Evolutionary conservation across 2,329 filamentous ascomycete genomes (phyloP).

Genomic region (Biscogniauxia marginata): DNA sequence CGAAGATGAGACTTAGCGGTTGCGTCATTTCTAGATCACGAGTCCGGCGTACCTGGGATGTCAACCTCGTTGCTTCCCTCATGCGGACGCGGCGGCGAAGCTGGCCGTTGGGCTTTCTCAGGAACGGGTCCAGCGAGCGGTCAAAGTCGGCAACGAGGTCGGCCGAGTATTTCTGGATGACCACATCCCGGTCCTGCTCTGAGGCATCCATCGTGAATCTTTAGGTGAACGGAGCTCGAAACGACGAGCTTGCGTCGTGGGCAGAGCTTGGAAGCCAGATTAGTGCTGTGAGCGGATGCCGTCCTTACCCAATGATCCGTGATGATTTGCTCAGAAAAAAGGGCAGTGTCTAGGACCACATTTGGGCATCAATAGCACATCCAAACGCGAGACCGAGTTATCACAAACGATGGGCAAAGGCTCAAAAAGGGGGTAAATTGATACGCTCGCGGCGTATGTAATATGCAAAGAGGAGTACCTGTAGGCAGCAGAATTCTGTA

Average conservation of each 20-base stretch:
- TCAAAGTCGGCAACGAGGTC: constrained; percentile 61
- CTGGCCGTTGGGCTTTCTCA: constrained; percentile 50
- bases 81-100: constrained; percentile 51
- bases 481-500: neutral
- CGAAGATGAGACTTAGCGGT: constrained; percentile 25
- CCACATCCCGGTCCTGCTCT: constrained; percentile 60
- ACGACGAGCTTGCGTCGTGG: no score
- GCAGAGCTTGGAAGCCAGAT: no score
- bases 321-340: neutral
- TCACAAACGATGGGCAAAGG: neutral
- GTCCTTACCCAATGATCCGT: no score
- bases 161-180: constrained; percentile 59
- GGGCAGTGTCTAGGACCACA: neutral
- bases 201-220: constrained; percentile 53
- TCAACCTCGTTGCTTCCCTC: constrained; percentile 48
- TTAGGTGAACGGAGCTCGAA: constrained; percentile 5
- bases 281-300: no score
- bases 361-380: neutral
- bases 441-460: neutral
- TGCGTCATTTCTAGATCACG: constrained; percentile 7
- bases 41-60: constrained; percentile 39
- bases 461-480: no score
- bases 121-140: constrained; percentile 48
- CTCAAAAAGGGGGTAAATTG: no score
- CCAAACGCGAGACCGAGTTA: no score